Percentiles rank a stretch among this genome's conserved stretches.
phyloP scores from a whole-genome alignment of 805 yeast species.

The Pichia deserticola region DNA sequence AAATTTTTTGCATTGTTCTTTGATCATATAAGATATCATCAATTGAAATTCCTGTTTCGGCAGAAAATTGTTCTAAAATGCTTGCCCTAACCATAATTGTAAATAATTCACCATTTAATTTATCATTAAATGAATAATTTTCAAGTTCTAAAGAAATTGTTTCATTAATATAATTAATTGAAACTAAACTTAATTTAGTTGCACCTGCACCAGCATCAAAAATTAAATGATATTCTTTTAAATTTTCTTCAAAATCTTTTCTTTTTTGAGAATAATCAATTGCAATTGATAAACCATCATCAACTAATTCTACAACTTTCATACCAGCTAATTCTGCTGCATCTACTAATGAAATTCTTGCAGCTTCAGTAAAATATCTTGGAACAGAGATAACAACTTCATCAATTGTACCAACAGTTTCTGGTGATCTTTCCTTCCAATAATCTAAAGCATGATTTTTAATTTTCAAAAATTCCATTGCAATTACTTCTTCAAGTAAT shows the following conservation, averaged over 20 bases:
- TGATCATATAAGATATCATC: slow-evolving; percentile 35
- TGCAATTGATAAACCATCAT: slow-evolving; percentile 91
- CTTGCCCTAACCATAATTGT: slow-evolving; percentile 59
- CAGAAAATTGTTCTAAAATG: slow-evolving; percentile 49
- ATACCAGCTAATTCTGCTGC: slow-evolving; percentile 65
- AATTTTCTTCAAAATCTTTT: slow-evolving; percentile 30
- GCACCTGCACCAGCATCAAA: slow-evolving; percentile 94
- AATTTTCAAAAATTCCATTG: slow-evolving; percentile 71
- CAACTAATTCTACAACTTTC: slow-evolving; percentile 60
- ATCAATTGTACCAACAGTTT: slow-evolving; percentile 42
- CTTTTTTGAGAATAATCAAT: slow-evolving; percentile 62
- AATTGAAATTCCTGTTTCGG: slow-evolving; percentile 14
- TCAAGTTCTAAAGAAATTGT: slow-evolving; percentile 50
- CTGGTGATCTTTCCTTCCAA: slow-evolving; percentile 46
- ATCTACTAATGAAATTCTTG: slow-evolving; percentile 66
- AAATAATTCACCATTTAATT: slow-evolving; percentile 69
- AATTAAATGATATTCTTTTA: slow-evolving; percentile 56
- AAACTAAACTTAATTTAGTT: slow-evolving; percentile 77
- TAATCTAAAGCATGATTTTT: slow-evolving; percentile 55
- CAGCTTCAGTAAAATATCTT: slow-evolving; percentile 53
- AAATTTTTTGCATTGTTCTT: slow-evolving; percentile 58
- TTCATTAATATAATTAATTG: slow-evolving; percentile 40
- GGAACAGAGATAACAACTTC: slow-evolving; percentile 78
- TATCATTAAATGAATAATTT: slow-evolving; percentile 62
- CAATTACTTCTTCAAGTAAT: slow-evolving; percentile 69